Evolutionary conservation across 2,329 filamentous ascomycete genomes (phyloP), one percentile per base, ranked within the genome.

Genomic region (Fusarium scirpi): DNA sequence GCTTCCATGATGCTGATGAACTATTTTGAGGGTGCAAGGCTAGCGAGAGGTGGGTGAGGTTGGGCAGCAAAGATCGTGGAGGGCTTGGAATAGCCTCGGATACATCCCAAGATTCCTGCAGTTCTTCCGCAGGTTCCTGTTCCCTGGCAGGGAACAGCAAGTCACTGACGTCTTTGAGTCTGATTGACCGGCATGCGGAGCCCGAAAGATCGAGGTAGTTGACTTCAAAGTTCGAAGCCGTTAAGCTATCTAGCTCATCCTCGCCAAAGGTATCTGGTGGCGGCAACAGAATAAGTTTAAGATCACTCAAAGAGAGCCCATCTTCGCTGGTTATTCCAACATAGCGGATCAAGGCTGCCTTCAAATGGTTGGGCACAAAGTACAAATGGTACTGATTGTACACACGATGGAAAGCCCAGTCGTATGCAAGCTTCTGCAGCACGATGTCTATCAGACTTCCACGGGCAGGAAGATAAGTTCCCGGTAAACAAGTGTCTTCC

Each of bases 41-140:
- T 4, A 91, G 84, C 3, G 88, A 90, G 11, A 91, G 81, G 68
- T 90, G 87, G 0, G 88, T 90, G 15, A 91, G 80, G 63, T 86
- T 86, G 12, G 88, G 87, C 43, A 90, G 77, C 20, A 89, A 76
- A 13, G 77, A 74, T 29, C 75, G 79, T 2, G 81, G 79, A 27
- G 78, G 76, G 41, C 72, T 74, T 3, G 76, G 72, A 18, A 76
- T 74, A 5, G 66, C 65, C 18, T 81, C 80, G 27, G 78, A 78
- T 2, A 78, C 76, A 46, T 89, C 87, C 87, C 87, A 89, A 1
- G 86, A 87, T 5, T 89, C 87, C 51, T 84, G 81, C 9, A 81
- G 77, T 55, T 79, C 76, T 13, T 64, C 65, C 8, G 58, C 48
- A 25, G 52, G n/a, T 7, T 52, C 53, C 24, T 76, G 62, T 7